These are phyloP conservation scores for Glomus cerebriforme DNA, from an alignment of 192 early-diverging fungal species.

Conservation along the genomic window DNA sequence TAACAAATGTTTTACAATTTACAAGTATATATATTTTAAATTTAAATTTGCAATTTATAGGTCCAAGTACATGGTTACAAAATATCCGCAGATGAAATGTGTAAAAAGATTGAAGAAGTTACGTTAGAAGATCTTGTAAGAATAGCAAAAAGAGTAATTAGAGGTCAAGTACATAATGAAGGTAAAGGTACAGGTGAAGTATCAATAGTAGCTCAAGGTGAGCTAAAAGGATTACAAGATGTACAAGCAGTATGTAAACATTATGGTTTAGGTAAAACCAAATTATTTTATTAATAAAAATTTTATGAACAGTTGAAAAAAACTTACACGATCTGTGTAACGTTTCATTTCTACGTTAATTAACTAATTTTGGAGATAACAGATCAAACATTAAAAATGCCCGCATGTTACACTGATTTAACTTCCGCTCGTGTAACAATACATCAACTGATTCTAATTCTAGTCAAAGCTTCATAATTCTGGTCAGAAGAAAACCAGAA, in stretches of 20 bases:
- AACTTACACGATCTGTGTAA: not conserved
- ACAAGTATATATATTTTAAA: not conserved
- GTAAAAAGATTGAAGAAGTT: constrained; percentile 77
- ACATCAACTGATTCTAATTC: too few species aligned
- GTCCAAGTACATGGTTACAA: constrained; percentile 73
- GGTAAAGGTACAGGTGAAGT: constrained; percentile 63
- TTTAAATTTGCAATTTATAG: not conserved
- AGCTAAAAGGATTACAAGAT: constrained; percentile 47
- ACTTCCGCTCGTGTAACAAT: not conserved
- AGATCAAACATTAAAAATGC: not conserved
- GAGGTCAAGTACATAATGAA: constrained; percentile 57
- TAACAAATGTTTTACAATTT: not conserved
- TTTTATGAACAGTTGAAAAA: not conserved
- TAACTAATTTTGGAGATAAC: not conserved
- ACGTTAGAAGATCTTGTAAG: constrained; percentile 71
- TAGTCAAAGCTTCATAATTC: too few species aligned
- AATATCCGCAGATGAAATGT: constrained; percentile 76
- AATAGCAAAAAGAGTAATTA: constrained; percentile 72
- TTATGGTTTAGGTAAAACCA: constrained; percentile 52
- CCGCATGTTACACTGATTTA: not conserved
- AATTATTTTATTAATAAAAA: not conserved
- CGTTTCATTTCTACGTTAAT: not conserved
- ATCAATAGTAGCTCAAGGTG: constrained; percentile 70
- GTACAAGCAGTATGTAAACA: constrained; percentile 50
- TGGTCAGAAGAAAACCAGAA: too few species aligned